Conservation (phyloP, 306 rosid genomes). For the Prosopis cineraria region DNA sequence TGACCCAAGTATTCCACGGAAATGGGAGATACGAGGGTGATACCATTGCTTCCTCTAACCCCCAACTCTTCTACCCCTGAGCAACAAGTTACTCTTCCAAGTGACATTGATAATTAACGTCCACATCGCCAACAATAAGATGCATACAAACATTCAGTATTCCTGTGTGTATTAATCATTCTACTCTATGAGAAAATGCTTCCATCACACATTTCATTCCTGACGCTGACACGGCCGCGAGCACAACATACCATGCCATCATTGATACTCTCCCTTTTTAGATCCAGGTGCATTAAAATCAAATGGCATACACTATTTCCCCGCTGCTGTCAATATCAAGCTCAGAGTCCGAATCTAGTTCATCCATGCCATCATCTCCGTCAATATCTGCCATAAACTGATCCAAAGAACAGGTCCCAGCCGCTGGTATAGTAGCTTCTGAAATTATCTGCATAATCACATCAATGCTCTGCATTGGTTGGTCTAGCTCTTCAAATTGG, state of each 20-base stretch:
- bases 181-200: constrained; percentile 37
- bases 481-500: constrained; percentile 89
- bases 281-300: constrained; percentile 29
- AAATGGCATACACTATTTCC: constrained; percentile 89
- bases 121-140: constrained; percentile 21
- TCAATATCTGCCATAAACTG: constrained; percentile 57
- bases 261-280: background rate
- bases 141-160: constrained; percentile 33
- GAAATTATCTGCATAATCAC: constrained; percentile 88
- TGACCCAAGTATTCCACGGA: constrained; percentile 35
- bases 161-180: constrained; percentile 32
- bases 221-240: constrained; percentile 23
- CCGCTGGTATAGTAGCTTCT: constrained; percentile 90
- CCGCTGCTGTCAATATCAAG: constrained; percentile 94
- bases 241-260: background rate
- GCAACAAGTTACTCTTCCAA: background rate
- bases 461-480: constrained; percentile 84
- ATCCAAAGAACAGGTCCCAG: constrained; percentile 56
- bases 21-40: constrained; percentile 21
- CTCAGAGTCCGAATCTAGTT: constrained; percentile 72
- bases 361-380: constrained; percentile 71
- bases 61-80: constrained; percentile 4
- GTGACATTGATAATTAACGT: constrained; percentile 24
- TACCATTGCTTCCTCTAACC: constrained; percentile 16
- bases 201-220: constrained; percentile 17